Evolutionary conservation across 345 rosid species (phyloP).

Genomic region (Eucalyptus camaldulensis): DNA sequence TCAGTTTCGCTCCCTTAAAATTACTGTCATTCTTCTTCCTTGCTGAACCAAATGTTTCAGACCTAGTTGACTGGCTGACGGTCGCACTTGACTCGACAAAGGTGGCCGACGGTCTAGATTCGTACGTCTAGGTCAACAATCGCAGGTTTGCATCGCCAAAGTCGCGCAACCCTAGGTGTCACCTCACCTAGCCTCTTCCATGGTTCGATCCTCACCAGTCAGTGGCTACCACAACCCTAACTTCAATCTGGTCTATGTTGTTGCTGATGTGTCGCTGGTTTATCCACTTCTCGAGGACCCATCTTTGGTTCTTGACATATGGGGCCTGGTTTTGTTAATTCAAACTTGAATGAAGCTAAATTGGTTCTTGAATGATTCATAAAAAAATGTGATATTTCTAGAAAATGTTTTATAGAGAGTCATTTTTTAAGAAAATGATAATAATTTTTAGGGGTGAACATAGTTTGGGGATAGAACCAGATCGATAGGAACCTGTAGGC

Average conservation of each 20-base stretch:
- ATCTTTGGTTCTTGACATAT: not conserved
- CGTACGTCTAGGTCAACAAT: not conserved
- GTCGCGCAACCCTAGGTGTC: not conserved
- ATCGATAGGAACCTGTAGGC: accelerated
- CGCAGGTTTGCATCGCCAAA: not conserved
- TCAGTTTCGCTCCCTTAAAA: not conserved
- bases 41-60: not conserved
- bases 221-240: not conserved
- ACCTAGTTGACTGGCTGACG: not conserved
- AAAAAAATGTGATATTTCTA: too few relatives aligned
- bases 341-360: accelerated
- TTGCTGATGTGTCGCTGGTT: not conserved
- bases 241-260: not conserved
- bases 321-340: not conserved
- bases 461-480: too few relatives aligned
- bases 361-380: not conserved
- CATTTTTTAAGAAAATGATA: too few relatives aligned
- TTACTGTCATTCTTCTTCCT: not conserved
- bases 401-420: too few relatives aligned
- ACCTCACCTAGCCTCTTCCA: not conserved
- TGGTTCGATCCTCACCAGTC: accelerated
- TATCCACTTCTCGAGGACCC: not conserved
- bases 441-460: too few relatives aligned
- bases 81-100: not conserved
- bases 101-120: not conserved